Base-by-base conservation (phyloP, 2,329 filamentous ascomycete species). In the Trichoderma polysporum region DNA sequence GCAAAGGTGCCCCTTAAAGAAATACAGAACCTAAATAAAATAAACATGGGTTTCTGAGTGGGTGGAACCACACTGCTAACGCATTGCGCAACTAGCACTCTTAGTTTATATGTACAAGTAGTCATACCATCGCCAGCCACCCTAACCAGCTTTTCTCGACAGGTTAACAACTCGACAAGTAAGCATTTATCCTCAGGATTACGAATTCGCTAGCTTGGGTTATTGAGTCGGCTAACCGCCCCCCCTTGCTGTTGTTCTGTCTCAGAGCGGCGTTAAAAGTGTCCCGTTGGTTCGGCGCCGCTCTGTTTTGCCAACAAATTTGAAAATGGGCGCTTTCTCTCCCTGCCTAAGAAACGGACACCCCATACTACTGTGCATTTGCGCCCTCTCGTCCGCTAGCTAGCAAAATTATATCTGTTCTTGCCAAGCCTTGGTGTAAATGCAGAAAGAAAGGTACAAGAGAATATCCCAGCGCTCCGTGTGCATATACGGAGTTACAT, bases 241-340 rank as follows among this genome's bases (percentile, higher is more conserved):
- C 12, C 27, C 41, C 50, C 61, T 41, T 45, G 37, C 49, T 31
- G 33, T 35, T 17, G 1, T 8, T 6, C 10, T 13, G 61, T 64
- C 61, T 64, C 61, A 56, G 35, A 31, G 33, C 50, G 61, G 61
- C 29, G 61, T 64, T 64, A 64, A 63, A 25, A n/a, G 27, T 2
- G 22, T 50, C 37, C 22, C 29, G 10, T 39, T 33, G 35, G 49
- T 19, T 64, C 50, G 27, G 60, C 27, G 60, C 60, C 50, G 50
- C 37, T 17, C 27, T 17, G 2, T 17, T 15, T n/a, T 0, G 6
- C 2, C 0, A 9, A 9, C 8, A 63, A 37, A 15, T 17, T 33
- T 39, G 22, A 62, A 17, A 19, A 17, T 37, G 17, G 7, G 33
- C 7, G 17, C 35, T 47, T 35, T 35, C 50, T 35, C 60, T 47